Evolutionary conservation across 768 basidiomycete genomes (phyloP), one percentile per base, ranked within the genome.

Genomic region (Sporobolomyces pararoseus): DNA sequence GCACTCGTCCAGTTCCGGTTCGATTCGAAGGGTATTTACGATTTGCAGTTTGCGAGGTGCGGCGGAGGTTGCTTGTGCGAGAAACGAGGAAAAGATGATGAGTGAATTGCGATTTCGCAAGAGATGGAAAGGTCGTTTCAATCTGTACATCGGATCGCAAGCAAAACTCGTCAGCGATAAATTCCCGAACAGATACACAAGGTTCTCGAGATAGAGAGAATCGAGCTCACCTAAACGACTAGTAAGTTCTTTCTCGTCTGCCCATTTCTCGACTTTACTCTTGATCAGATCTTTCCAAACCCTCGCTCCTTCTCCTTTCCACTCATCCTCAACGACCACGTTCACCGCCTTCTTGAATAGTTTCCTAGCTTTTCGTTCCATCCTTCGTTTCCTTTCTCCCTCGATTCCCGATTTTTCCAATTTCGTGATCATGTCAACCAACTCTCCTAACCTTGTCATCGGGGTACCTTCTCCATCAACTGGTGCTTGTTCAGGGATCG

Each of bases 271-370:
- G 4, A 61, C 13, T n/a, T 47, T 61, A 19, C 46, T n/a, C 23
- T 27, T 47, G 44, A 61, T 34, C 31, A 61, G 32, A 4, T 61
- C 59, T n/a, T 35, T 61, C 59, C 59, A 61, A 7, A 2, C 32
- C 32, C 31, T 32, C 44, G 46, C 21, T 19, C 59, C 59, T 23
- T 32, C 37, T 2, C 59, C 59, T 25, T 61, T 61, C 59, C 59
- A 61, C 17, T 61, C 59, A 7, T 34, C 29, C 32, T 47, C 59
- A 14, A 61, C 59, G 31, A 61, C 59, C 31, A 49, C 32, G 3
- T 34, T 23, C 14, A 49, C 59, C 29, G 59, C 59, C 16, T 49
- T 47, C 32, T 23, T 21, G 21, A 61, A 35, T 46, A 47, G 35
- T 9, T 23, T 34, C 32, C 46, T 31, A 42, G 59, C 59, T 21